phyloP scores from a whole-genome alignment of 2,329 filamentous ascomycete genomes.

The Sclerotinia sclerotiorum region DNA sequence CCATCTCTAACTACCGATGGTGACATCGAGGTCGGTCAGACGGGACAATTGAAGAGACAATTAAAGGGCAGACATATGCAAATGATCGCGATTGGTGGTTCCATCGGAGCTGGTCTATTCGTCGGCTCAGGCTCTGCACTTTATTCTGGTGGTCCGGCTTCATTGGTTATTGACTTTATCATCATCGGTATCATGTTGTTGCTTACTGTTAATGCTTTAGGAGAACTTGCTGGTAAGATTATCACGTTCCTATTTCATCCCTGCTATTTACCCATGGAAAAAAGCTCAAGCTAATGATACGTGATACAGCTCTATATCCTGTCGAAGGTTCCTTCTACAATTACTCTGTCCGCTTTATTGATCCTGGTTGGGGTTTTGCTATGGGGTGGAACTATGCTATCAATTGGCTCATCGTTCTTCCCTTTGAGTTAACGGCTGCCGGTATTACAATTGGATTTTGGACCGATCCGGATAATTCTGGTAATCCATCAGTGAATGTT shows the following conservation, averaged over 20 bases:
- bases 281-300: conserved; percentile 6
- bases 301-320: conserved; percentile 62
- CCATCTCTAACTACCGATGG: conserved; percentile 8
- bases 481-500: conserved; percentile 48
- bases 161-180: conserved; percentile 71
- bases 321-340: conserved; percentile 89
- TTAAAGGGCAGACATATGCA: conserved; percentile 52
- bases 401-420: conserved; percentile 82
- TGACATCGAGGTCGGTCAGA: conserved; percentile 33
- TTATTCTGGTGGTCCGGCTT: conserved; percentile 61
- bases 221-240: conserved; percentile 80
- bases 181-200: conserved; percentile 74
- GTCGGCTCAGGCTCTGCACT: conserved; percentile 49
- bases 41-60: conserved; percentile 41
- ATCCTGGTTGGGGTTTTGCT: conserved; percentile 90
- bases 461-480: conserved; percentile 51
- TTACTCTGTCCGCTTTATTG: conserved; percentile 90
- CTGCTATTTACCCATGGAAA: not conserved
- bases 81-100: conserved; percentile 53
- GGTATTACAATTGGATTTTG: conserved; percentile 83
- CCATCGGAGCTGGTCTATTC: conserved; percentile 52
- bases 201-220: conserved; percentile 70
- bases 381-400: conserved; percentile 94
- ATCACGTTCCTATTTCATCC: not conserved
- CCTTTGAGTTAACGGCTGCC: conserved; percentile 83